phyloP scores from a whole-genome alignment of 2,329 filamentous ascomycete species.

The Fusarium citri region DNA sequence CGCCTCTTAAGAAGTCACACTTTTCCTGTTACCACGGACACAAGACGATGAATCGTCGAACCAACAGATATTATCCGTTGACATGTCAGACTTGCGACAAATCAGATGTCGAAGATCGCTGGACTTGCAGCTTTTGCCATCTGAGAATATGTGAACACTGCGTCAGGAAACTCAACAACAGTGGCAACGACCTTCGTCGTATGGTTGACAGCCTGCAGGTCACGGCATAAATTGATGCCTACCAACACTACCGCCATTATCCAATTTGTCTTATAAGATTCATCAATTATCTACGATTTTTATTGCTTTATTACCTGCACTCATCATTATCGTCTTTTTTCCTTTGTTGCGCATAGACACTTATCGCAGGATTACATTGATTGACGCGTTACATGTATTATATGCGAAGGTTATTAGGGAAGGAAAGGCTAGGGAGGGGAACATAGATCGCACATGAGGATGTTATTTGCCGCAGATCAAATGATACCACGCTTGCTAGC shows the following conservation, averaged over 20 bases:
- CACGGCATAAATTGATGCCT: background rate
- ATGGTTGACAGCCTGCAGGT: conserved; percentile 51
- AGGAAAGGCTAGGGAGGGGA: conserved; percentile 14
- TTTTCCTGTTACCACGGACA: conserved; percentile 63
- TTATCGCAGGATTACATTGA: conserved; percentile 9
- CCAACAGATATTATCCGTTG: conserved; percentile 63
- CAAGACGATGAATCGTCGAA: conserved; percentile 59
- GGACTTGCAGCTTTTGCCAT: conserved; percentile 62
- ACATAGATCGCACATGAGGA: conserved; percentile 26
- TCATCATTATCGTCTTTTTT: conserved; percentile 15
- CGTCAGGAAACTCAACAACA: conserved; percentile 54
- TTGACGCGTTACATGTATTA: conserved; percentile 41
- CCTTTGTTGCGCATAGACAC: conserved; percentile 39
- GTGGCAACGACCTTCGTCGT: conserved; percentile 57
- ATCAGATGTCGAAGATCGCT: conserved; percentile 59
- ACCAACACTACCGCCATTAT: background rate
- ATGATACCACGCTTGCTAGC: conserved; percentile 37
- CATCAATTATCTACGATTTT: conserved; percentile 3
- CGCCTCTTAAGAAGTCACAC: conserved; percentile 58
- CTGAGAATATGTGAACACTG: conserved; percentile 65
- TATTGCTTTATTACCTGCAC: background rate
- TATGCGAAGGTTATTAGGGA: conserved; percentile 18
- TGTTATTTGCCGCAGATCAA: conserved; percentile 24
- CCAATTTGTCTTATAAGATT: background rate
- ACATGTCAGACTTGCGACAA: conserved; percentile 65